Conservation (phyloP, 2,329 filamentous ascomycete genomes). For the Fusarium foetens region DNA sequence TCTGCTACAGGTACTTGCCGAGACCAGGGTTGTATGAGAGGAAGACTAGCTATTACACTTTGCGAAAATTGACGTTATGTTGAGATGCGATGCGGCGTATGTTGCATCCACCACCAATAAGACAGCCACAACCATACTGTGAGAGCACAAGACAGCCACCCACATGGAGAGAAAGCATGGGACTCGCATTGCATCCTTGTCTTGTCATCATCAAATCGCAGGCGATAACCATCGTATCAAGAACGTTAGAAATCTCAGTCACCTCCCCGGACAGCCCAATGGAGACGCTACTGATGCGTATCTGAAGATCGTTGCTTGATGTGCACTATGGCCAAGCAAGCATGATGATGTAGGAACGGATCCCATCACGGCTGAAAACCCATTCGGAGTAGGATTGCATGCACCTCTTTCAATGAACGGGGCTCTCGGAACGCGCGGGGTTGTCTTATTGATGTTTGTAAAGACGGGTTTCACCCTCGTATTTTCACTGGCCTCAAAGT, state of each 20-base stretch:
- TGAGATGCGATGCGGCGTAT: conserved; percentile 3
- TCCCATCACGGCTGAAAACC: conserved; percentile 40
- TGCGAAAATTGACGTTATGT: conserved; percentile 6
- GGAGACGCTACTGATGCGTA: background rate
- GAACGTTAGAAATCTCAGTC: conserved; percentile 4
- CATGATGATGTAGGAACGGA: conserved; percentile 32
- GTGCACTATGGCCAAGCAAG: conserved; percentile 24
- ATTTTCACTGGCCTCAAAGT: conserved; percentile 1
- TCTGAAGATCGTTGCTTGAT: conserved; percentile 33
- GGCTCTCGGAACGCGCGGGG: background rate
- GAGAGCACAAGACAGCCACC: conserved; percentile 2
- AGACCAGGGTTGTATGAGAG: conserved; percentile 16
- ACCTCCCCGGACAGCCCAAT: conserved; percentile 8
- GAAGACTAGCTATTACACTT: conserved; percentile 1
- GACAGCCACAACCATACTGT: background rate
- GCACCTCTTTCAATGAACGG: background rate
- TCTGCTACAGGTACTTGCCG: conserved; percentile 33
- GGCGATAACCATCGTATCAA: conserved; percentile 1
- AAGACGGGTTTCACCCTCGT: conserved; percentile 5
- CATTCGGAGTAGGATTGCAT: conserved; percentile 12
- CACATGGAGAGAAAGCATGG: background rate
- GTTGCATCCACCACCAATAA: background rate
- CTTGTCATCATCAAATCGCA: background rate
- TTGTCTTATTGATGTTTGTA: conserved; percentile 3
- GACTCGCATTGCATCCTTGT: conserved; percentile 9